Evolutionary conservation across 495 filamentous ascomycete species (phyloP), one percentile per base, ranked within the genome.

Genomic region (Terfezia claveryi): DNA sequence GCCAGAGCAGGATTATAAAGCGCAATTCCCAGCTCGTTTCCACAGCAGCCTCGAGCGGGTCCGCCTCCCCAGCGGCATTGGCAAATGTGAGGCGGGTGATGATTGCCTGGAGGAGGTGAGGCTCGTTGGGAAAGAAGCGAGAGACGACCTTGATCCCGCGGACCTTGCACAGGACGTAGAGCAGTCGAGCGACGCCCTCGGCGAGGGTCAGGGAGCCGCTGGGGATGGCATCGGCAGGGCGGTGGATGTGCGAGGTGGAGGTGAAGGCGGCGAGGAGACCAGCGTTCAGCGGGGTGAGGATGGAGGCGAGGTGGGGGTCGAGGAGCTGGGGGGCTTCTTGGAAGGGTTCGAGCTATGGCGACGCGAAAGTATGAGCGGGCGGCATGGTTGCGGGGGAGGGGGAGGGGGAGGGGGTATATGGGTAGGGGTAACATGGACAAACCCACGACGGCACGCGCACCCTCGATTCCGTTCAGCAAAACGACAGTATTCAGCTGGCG

Each of bases 291-390:
- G 74, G 71, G 37, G 83, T 77, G 41, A 98, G 67, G 64, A 92
- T 76, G 56, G 70, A 71, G 56, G 80, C 76, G 49, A 99, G 74
- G 65, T 91, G 73, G 1, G 87, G 81, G 67, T 99, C 91, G n/a
- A 99, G 77, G 5, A 99, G 76, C 65, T 99, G 91, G 17, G 91
- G 89, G 61, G 85, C 82, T 70, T 95, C 91, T 73, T 94, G 91
- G 64, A 96, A 96, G 38, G 81, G 85, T 57, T 94, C 87, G 37
- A 98, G 73, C 73, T 93, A 67, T 68, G 20, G 20, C 20, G 20
- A 20, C 20, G 68, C 36, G 5, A 54, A 20, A 20, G 10, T 10
- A 23, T 20, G 44, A 38, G 54, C 67, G 38, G 70, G 61, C 51
- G 51, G 55, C 50, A 37, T 53, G n/a, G n/a, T n/a, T n/a, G n/a